phyloP scores from a whole-genome alignment of 108 stramenopile species.

The Aurantiochytrium sp. region DNA sequence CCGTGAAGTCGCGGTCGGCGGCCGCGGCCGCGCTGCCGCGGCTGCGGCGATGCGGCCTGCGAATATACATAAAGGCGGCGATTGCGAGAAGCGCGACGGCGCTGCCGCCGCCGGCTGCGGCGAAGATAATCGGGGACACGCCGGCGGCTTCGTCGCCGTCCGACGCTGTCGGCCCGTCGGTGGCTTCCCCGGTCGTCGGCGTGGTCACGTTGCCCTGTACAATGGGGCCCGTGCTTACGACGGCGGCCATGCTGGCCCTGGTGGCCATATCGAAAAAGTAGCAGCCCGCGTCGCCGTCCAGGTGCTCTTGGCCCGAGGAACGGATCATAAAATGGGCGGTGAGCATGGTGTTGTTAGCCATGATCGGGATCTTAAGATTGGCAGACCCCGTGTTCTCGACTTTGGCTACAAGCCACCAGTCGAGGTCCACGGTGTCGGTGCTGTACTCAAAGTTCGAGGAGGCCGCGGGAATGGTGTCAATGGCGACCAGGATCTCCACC shows the following conservation, averaged over 20 bases:
- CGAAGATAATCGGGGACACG: neutral
- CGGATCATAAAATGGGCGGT: neutral
- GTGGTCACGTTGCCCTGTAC: neutral
- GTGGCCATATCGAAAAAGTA: neutral
- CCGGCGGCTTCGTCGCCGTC: neutral
- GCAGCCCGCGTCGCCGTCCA: neutral
- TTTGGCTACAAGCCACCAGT: neutral
- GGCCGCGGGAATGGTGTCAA: neutral
- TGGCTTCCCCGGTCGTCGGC: neutral
- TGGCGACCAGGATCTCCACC: neutral
- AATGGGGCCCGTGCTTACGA: neutral
- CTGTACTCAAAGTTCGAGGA: neutral
- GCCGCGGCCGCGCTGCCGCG: neutral
- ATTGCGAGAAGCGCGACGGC: neutral
- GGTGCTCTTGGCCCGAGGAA: neutral
- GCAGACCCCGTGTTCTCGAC: neutral
- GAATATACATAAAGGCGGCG: neutral
- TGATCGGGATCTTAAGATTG: neutral
- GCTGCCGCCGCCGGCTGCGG: neutral
- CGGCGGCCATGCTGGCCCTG: neutral
- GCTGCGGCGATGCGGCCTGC: neutral
- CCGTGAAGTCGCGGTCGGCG: neutral
- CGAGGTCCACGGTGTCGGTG: neutral
- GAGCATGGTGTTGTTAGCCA: neutral
- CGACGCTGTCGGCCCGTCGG: neutral